Conservation (phyloP, 371 early-diverging fungal genomes). For the Funneliformis caledonium region DNA sequence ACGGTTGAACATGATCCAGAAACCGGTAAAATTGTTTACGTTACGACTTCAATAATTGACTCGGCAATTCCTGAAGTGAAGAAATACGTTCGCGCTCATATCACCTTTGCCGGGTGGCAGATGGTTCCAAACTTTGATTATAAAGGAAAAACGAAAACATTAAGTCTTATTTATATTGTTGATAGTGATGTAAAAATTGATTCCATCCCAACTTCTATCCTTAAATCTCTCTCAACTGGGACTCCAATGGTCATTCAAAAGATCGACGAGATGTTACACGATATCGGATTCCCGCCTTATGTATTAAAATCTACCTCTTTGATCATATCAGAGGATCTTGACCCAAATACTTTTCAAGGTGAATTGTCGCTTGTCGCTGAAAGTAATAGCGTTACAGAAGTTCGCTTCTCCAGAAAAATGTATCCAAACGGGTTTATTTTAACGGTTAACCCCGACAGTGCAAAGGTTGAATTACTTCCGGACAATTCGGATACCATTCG, state of each 20-base stretch:
- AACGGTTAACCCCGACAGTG: constrained; percentile 43
- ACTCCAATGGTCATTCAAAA: constrained; percentile 49
- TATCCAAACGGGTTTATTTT: constrained; percentile 53
- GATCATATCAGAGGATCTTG: constrained; percentile 45
- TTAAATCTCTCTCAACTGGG: constrained; percentile 53
- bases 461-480: constrained; percentile 7
- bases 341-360: constrained; percentile 42
- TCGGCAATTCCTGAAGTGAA: constrained; percentile 56
- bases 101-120: constrained; percentile 66
- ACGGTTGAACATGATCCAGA: constrained; percentile 61
- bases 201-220: constrained; percentile 54
- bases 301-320: constrained; percentile 57
- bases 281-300: constrained; percentile 62
- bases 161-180: constrained; percentile 59
- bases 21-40: constrained; percentile 59
- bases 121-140: constrained; percentile 53
- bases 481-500: background rate
- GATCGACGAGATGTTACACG: constrained; percentile 50
- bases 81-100: constrained; percentile 54
- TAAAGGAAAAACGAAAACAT: constrained; percentile 51
- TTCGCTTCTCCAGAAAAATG: constrained; percentile 49
- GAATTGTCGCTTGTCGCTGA: constrained; percentile 40
- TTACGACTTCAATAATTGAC: constrained; percentile 62
- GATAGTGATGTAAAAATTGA: constrained; percentile 60
- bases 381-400: constrained; percentile 52